Evolutionary conservation across 257 asterid genomes (phyloP).

Genomic region (Paraleonurus japonicus): DNA sequence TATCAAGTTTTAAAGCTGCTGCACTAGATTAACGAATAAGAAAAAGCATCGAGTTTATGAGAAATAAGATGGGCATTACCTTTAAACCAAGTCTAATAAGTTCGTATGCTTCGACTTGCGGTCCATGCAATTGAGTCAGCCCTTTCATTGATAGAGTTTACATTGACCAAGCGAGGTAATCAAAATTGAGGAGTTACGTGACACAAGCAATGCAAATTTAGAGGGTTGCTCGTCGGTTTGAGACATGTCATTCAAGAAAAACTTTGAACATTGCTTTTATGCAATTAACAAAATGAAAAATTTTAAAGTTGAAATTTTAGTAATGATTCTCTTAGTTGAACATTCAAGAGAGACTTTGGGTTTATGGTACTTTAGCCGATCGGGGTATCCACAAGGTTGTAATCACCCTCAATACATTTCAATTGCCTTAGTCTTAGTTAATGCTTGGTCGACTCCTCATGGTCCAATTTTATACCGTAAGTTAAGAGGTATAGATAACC

Average conservation of each 20-base stretch:
- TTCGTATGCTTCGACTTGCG: constrained; percentile 97
- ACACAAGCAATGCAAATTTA: neutral
- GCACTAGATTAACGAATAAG: neutral
- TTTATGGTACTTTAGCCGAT: too few species aligned
- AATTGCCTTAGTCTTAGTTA: too few species aligned
- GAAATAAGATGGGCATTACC: constrained; percentile 42
- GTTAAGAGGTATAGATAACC: too few species aligned
- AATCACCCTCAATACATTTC: too few species aligned
- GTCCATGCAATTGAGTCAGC: constrained; percentile 90
- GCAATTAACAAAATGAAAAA: too few species aligned
- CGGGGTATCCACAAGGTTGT: too few species aligned
- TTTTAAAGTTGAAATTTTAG: too few species aligned
- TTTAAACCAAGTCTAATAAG: constrained; percentile 94
- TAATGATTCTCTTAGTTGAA: too few species aligned
- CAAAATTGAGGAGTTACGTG: neutral
- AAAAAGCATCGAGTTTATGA: constrained; percentile 10
- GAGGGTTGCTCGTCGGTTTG: neutral
- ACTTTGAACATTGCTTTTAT: too few species aligned
- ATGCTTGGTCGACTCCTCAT: too few species aligned
- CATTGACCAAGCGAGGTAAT: constrained; percentile 36
- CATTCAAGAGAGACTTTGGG: too few species aligned
- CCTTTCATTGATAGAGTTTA: constrained; percentile 98
- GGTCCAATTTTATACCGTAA: too few species aligned
- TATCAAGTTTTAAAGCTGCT: constrained; percentile 27
- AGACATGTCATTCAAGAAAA: neutral